Percentiles rank a stretch among this genome's conserved stretches.
Evolutionary conservation across 345 rosid genomes (phyloP).

Genomic region (Arabis alpina): DNA sequence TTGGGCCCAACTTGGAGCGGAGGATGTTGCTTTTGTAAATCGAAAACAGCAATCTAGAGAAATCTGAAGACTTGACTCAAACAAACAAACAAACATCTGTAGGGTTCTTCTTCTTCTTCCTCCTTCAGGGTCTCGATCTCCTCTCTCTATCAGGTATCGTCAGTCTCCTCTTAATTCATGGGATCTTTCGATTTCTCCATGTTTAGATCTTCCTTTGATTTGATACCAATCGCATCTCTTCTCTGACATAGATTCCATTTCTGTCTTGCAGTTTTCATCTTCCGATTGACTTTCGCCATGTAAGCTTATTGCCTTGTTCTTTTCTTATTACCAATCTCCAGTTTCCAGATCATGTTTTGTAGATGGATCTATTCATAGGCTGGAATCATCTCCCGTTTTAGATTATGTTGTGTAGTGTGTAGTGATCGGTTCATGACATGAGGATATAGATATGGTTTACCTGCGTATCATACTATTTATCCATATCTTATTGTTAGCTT

Average conservation of each 20-base stretch:
- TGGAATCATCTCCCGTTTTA: slow-evolving; percentile 9
- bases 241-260: slow-evolving; percentile 11
- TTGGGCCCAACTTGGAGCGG: slow-evolving; percentile 3
- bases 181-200: slow-evolving; percentile 18
- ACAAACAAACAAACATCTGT: slow-evolving; percentile 31
- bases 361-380: slow-evolving; percentile 27
- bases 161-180: not conserved
- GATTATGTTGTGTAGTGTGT: not conserved
- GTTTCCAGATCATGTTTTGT: slow-evolving; percentile 13
- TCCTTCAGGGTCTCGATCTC: slow-evolving; percentile 32
- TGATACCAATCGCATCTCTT: not conserved
- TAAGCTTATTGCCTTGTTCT: slow-evolving; percentile 12
- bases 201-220: not conserved
- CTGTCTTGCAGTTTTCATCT: slow-evolving; percentile 27
- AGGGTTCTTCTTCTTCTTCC: slow-evolving; percentile 40
- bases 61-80: slow-evolving; percentile 19
- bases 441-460: slow-evolving; percentile 1
- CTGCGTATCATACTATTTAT: not conserved
- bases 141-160: slow-evolving; percentile 37
- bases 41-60: slow-evolving; percentile 32
- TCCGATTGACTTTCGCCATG: slow-evolving; percentile 42
- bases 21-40: too few species aligned
- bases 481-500: not conserved
- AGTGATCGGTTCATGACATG: not conserved
- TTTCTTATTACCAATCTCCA: not conserved